phyloP scores from a whole-genome alignment of 208 protist species.

The Naegleria gruberi region DNA sequence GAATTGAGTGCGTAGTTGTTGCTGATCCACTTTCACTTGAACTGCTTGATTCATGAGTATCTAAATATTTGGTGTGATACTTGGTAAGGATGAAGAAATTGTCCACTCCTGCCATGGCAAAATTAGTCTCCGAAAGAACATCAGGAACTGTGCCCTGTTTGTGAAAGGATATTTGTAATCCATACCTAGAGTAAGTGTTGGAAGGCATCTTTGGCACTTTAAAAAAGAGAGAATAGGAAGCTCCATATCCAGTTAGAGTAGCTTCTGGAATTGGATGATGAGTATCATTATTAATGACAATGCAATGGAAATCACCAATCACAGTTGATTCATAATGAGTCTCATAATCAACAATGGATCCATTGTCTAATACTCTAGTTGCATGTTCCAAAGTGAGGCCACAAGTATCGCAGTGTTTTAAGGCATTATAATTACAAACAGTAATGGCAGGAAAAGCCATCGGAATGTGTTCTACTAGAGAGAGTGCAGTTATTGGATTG shows the following conservation, averaged over 20 bases:
- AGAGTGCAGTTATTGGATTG: too few relatives aligned
- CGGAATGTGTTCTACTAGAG: too few relatives aligned
- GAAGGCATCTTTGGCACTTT: neutral
- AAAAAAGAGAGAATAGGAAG: neutral
- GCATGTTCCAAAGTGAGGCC: neutral
- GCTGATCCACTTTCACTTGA: neutral
- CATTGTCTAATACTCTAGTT: too few relatives aligned
- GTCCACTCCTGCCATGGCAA: neutral
- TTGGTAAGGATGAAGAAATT: neutral
- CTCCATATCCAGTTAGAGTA: neutral
- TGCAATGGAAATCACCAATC: neutral
- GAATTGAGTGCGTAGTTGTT: neutral
- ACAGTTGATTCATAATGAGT: neutral
- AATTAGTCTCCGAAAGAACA: neutral
- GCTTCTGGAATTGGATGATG: neutral
- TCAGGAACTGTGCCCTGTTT: neutral
- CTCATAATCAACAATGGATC: neutral
- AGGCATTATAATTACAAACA: neutral
- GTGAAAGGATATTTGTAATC: neutral
- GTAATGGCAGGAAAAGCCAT: too few relatives aligned
- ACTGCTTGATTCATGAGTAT: neutral
- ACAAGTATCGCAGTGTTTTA: neutral
- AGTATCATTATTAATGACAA: neutral
- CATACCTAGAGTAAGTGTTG: neutral
- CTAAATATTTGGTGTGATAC: neutral